These are phyloP conservation scores for Bjerkandera adusta DNA, from an alignment of 1,284 basidiomycete species.

Conservation along the genomic window DNA sequence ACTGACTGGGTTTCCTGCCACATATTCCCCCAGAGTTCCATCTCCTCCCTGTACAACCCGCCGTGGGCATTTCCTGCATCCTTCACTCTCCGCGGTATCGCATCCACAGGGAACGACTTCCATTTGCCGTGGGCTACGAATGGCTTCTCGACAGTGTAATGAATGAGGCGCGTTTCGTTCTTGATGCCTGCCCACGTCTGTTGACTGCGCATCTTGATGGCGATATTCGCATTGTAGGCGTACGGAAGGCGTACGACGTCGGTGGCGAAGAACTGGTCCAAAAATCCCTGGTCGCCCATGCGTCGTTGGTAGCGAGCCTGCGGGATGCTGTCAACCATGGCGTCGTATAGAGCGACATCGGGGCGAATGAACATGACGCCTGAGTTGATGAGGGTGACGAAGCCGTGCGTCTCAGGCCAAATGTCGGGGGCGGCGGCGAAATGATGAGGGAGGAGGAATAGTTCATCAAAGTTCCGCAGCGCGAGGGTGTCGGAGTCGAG, in stretches of 20 bases:
- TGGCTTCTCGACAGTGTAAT: not conserved
- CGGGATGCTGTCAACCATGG: conserved; percentile 36
- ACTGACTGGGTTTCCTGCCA: conserved; percentile 11
- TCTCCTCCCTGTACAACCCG: conserved; percentile 16
- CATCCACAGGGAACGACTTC: conserved; percentile 27
- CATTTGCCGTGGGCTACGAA: not conserved
- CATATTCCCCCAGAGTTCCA: conserved; percentile 14
- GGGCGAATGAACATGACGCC: conserved; percentile 40
- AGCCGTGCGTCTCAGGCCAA: conserved; percentile 32
- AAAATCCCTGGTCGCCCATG: conserved; percentile 43
- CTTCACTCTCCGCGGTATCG: conserved; percentile 45
- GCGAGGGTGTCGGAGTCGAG: conserved; percentile 44
- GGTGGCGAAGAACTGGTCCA: conserved; percentile 41
- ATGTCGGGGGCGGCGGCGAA: conserved; percentile 45
- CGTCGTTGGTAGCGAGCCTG: conserved; percentile 32
- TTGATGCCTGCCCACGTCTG: not conserved
- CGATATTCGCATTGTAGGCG: conserved; percentile 44
- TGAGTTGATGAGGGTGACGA: conserved; percentile 39
- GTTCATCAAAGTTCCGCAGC: conserved; percentile 40
- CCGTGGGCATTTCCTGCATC: conserved; percentile 32
- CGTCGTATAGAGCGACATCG: conserved; percentile 29
- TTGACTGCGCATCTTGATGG: conserved; percentile 35
- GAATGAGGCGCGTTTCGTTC: not conserved
- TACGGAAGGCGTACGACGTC: conserved; percentile 39
- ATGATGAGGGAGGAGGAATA: conserved; percentile 40